Conservation (phyloP, 2,329 filamentous ascomycete species). For the Penicillium freii region DNA sequence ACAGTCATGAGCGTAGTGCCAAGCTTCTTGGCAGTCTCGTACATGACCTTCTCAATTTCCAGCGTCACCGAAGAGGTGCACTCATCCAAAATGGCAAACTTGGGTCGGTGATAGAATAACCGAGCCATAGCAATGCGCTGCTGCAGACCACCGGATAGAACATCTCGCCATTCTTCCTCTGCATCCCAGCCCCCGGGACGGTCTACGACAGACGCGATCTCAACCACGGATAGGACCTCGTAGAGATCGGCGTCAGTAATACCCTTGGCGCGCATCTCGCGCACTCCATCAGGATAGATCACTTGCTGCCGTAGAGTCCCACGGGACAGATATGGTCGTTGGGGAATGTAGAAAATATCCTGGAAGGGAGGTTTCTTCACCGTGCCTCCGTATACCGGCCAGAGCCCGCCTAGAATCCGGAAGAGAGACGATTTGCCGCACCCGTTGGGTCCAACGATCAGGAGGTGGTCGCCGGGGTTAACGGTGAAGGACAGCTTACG, state of each 20-base stretch:
- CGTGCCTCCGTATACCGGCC: constrained; percentile 94
- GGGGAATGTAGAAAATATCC: constrained; percentile 97
- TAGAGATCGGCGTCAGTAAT: constrained; percentile 79
- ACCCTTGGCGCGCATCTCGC: constrained; percentile 81
- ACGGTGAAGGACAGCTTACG: constrained; percentile 83
- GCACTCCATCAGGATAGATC: constrained; percentile 87
- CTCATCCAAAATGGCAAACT: constrained; percentile 94
- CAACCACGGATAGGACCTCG: constrained; percentile 72
- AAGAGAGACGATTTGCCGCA: constrained; percentile 97
- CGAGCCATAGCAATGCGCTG: constrained; percentile 96
- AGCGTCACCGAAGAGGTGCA: constrained; percentile 94
- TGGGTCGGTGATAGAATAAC: constrained; percentile 87
- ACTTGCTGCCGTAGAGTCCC: constrained; percentile 95
- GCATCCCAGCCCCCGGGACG: constrained; percentile 84
- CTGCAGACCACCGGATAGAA: constrained; percentile 86
- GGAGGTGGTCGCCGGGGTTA: constrained; percentile 79
- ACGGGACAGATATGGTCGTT: constrained; percentile 87
- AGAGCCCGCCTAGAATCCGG: constrained; percentile 90
- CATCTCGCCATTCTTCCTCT: constrained; percentile 94
- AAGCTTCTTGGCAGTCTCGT: constrained; percentile 87
- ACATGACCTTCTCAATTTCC: constrained; percentile 94
- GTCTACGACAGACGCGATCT: constrained; percentile 78
- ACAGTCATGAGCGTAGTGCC: constrained; percentile 98
- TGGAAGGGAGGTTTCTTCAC: constrained; percentile 88
- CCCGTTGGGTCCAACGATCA: constrained; percentile 94